These are phyloP conservation scores for Pestalotiopsis sp. DNA, from an alignment of 2,329 filamentous ascomycete species.

Conservation along the genomic window DNA sequence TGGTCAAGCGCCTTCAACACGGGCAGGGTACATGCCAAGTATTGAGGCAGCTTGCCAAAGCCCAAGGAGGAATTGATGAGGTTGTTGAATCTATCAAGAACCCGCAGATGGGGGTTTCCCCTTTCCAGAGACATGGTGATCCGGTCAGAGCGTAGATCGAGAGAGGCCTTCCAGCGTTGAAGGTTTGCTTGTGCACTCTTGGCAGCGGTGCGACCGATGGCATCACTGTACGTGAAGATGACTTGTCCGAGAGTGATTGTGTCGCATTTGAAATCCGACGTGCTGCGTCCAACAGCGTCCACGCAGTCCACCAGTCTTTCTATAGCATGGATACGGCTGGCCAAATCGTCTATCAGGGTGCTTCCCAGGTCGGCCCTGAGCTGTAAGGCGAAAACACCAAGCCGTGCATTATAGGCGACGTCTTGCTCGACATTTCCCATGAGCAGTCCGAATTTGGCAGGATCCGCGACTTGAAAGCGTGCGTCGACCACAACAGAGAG, in stretches of 20 bases:
- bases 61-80: conserved; percentile 39
- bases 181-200: conserved; percentile 5
- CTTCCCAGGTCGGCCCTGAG: conserved; percentile 61
- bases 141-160: conserved; percentile 57
- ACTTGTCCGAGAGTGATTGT: conserved; percentile 64
- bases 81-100: conserved; percentile 63
- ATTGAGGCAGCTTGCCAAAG: conserved; percentile 56
- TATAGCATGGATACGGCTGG: conserved; percentile 64
- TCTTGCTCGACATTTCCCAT: conserved; percentile 59
- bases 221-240: conserved; percentile 66
- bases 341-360: conserved; percentile 61
- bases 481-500: conserved; percentile 52
- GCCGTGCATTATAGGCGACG: conserved; percentile 61
- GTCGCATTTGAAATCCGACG: conserved; percentile 58
- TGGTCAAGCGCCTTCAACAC: conserved; percentile 63
- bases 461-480: conserved; percentile 55
- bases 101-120: conserved; percentile 68
- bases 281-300: conserved; percentile 62
- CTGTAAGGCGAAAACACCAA: conserved; percentile 65
- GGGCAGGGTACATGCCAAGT: conserved; percentile 63
- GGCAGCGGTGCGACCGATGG: conserved; percentile 13
- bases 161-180: conserved; percentile 53
- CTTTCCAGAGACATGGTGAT: conserved; percentile 63
- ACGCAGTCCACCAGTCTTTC: conserved; percentile 73
- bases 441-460: conserved; percentile 57